These are phyloP conservation scores for Saccharomyces hybrid DNA, from an alignment of 1,139 yeast genomes.

Conservation along the genomic window DNA sequence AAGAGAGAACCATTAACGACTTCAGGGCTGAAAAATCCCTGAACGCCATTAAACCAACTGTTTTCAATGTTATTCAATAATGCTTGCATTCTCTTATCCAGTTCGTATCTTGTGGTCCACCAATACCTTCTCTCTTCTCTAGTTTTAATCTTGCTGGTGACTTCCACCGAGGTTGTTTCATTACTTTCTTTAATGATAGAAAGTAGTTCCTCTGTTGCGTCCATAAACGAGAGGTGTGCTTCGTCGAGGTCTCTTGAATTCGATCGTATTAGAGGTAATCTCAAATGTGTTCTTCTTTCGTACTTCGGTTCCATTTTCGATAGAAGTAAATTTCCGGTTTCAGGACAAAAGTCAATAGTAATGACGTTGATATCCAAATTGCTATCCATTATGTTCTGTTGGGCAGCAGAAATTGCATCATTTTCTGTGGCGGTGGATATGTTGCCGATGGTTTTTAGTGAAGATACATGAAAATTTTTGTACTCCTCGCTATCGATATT, in stretches of 20 bases:
- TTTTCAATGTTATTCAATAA: constrained; percentile 55
- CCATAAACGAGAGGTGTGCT: constrained; percentile 39
- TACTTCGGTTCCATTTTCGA: constrained; percentile 37
- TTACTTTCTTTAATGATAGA: constrained; percentile 55
- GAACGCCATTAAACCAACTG: constrained; percentile 78
- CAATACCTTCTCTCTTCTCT: constrained; percentile 59
- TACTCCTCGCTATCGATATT: constrained; percentile 16
- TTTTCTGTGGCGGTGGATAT: constrained; percentile 5
- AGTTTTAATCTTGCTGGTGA: constrained; percentile 42
- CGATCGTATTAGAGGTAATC: constrained; percentile 55
- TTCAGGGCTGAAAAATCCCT: constrained; percentile 46
- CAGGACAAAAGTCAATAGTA: constrained; percentile 54
- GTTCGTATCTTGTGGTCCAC: constrained; percentile 65
- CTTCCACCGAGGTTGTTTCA: constrained; percentile 46
- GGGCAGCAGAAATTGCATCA: constrained; percentile 9
- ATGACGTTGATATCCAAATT: constrained; percentile 42
- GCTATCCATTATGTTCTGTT: constrained; percentile 26
- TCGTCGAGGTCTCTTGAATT: constrained; percentile 41
- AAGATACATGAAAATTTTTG: constrained; percentile 13
- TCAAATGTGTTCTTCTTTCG: constrained; percentile 41
- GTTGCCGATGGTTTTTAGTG: constrained; percentile 6
- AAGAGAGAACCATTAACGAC: constrained; percentile 30
- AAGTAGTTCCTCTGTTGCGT: constrained; percentile 41
- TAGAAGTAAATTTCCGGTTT: constrained; percentile 51
- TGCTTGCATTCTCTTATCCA: constrained; percentile 50